These are phyloP conservation scores for Sapria himalayana DNA, from an alignment of 345 rosid species.

Conservation along the genomic window DNA sequence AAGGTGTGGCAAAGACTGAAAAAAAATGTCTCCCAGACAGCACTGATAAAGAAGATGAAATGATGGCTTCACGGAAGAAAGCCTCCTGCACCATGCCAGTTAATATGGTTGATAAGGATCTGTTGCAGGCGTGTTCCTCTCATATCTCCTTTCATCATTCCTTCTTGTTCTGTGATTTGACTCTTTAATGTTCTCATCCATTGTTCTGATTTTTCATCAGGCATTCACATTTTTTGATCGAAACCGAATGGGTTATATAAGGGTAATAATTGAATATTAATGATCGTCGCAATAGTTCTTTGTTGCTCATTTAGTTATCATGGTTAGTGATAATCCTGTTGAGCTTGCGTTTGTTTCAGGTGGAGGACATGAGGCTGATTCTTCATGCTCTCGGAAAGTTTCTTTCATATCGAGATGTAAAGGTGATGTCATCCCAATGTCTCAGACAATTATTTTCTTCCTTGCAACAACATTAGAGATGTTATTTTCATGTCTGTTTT, in stretches of 20 bases:
- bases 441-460: no score
- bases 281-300: no score
- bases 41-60: not conserved
- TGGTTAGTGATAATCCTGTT: not conserved
- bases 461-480: no score
- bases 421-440: no score
- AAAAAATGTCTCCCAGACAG: not conserved
- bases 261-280: constrained; percentile 26
- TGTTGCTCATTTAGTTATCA: not conserved
- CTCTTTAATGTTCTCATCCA: not conserved
- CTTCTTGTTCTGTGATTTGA: not conserved
- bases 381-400: constrained; percentile 75
- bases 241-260: constrained; percentile 59
- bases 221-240: constrained; percentile 93
- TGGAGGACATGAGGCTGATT: constrained; percentile 80
- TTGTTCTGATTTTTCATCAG: constrained; percentile 21
- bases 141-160: not conserved
- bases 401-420: constrained; percentile 68
- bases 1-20: constrained; percentile 17
- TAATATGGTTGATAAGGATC: constrained; percentile 38
- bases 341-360: constrained; percentile 20
- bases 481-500: not conserved
- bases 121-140: constrained; percentile 46
- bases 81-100: constrained; percentile 12
- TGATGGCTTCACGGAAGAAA: not conserved